phyloP scores from a whole-genome alignment of 2,329 filamentous ascomycete species.

The Coniella vitis region DNA sequence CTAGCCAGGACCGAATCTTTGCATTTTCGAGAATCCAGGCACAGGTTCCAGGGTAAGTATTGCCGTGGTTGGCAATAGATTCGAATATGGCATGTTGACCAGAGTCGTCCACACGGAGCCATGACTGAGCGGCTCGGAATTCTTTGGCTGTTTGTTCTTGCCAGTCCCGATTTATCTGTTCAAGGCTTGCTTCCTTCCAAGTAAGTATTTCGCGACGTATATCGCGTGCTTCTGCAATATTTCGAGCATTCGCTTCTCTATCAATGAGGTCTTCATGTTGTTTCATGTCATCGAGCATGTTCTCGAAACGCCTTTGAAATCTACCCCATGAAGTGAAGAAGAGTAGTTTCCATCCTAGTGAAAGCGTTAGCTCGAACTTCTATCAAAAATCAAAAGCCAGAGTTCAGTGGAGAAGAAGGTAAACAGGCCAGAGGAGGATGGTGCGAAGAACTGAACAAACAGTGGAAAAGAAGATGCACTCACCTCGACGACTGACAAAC shows the following conservation, averaged over 20 bases:
- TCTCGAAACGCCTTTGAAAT: conserved; percentile 28
- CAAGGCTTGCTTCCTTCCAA: conserved; percentile 21
- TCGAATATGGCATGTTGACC: conserved; percentile 27
- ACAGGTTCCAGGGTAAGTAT: conserved; percentile 26
- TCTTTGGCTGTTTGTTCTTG: conserved; percentile 21
- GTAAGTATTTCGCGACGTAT: conserved; percentile 20
- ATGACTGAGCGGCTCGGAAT: conserved; percentile 21
- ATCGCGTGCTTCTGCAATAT: conserved; percentile 22
- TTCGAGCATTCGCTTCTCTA: conserved; percentile 24
- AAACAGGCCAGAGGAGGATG: too few species aligned
- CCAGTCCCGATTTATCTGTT: conserved; percentile 18
- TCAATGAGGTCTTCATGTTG: conserved; percentile 26
- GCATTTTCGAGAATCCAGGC: conserved; percentile 27
- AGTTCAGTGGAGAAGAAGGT: too few species aligned
- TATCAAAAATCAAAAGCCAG: too few species aligned
- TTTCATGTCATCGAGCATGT: conserved; percentile 28
- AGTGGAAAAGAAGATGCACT: conserved; percentile 12
- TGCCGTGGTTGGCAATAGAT: conserved; percentile 19
- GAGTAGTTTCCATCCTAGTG: conserved; percentile 30
- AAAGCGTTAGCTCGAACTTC: too few species aligned
- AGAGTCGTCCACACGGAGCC: conserved; percentile 26
- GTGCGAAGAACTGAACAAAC: too few species aligned
- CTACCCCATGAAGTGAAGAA: conserved; percentile 32
- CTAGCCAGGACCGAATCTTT: conserved; percentile 23
- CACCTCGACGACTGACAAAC: conserved; percentile 32